Evolutionary conservation across 208 protist species (phyloP), one percentile per base, ranked within the genome.

Genomic region (Trichomonas gallinae): DNA sequence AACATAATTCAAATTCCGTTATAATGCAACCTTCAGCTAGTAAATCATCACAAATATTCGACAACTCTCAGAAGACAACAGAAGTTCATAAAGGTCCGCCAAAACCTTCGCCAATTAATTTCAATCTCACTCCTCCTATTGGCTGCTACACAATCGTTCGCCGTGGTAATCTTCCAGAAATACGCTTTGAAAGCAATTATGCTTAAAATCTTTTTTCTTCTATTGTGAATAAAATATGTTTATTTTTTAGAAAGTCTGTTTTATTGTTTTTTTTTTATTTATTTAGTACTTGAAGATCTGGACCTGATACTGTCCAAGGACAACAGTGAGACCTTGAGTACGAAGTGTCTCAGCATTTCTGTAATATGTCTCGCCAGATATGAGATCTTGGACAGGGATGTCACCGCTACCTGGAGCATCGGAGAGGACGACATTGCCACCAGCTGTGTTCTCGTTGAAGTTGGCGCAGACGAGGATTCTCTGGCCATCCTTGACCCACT

Each of bases 271-370:
- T n/a, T n/a, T n/a, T n/a, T n/a, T n/a, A n/a, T n/a, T n/a, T 51
- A 82, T 93, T 93, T 93, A 93, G 44, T 93, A 93, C 44, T 93
- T 8, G 31, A 93, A 93, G 8, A 93, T 58, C 45, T 93, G 87
- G n/a, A 40, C 40, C 31, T 93, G 87, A 36, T 93, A 93, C 42
- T 17, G 26, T 2, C n/a, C 40, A 17, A 93, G 21, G 15, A 34
- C 15, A 2, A 93, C 17, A 51, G 11, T 26, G 1, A 93, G 44
- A 26, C 87, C 87, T 34, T 23, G n/a, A 17, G 23, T 38, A 1
- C 87, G 42, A 9, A 93, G 42, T 93, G 42, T 44, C 42, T 93
- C 0, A 23, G 87, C 40, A 51, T 93, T 44, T 38, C 87, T 48
- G 0, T 34, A 0, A 51, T 93, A 93, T 40, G 17, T 38, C 13